These are phyloP conservation scores for Paraphaeosphaeria sporulosa DNA, from an alignment of 2,329 filamentous ascomycete species.

Conservation along the genomic window DNA sequence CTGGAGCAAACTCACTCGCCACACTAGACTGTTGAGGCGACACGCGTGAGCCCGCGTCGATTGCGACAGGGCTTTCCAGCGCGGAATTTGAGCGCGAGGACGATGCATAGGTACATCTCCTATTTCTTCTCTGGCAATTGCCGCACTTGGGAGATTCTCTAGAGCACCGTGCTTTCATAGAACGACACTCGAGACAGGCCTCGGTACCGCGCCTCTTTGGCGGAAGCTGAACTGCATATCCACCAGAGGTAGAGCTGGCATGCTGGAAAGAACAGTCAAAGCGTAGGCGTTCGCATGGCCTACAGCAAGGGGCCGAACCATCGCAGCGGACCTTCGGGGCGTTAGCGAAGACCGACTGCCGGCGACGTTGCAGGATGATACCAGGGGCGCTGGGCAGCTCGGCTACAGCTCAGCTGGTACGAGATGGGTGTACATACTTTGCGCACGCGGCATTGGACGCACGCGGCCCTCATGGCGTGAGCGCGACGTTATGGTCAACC, in stretches of 20 bases:
- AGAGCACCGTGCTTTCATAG: conserved; percentile 7
- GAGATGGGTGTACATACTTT: conserved; percentile 1
- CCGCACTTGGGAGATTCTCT: background rate
- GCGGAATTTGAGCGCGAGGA: background rate
- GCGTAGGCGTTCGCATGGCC: conserved; percentile 9
- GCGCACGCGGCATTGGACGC: conserved; percentile 8
- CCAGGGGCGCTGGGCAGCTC: background rate
- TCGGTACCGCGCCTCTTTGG: conserved; percentile 4
- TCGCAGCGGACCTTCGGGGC: conserved; percentile 10
- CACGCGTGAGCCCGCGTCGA: background rate
- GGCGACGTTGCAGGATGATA: background rate
- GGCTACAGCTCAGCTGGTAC: background rate
- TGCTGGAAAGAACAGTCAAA: conserved; percentile 9
- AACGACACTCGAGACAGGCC: conserved; percentile 9
- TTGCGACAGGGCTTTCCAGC: background rate
- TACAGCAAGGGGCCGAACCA: conserved; percentile 4
- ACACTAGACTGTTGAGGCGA: background rate
- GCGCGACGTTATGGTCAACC: background rate
- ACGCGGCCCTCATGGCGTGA: conserved; percentile 1
- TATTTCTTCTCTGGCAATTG: conserved; percentile 4
- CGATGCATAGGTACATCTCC: conserved; percentile 4
- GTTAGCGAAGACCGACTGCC: conserved; percentile 8
- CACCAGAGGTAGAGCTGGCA: background rate
- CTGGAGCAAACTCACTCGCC: background rate
- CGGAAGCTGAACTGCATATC: conserved; percentile 7